These are phyloP conservation scores for Salinomyces thailandicus DNA, from an alignment of 2,329 filamentous ascomycete species.

Conservation along the genomic window DNA sequence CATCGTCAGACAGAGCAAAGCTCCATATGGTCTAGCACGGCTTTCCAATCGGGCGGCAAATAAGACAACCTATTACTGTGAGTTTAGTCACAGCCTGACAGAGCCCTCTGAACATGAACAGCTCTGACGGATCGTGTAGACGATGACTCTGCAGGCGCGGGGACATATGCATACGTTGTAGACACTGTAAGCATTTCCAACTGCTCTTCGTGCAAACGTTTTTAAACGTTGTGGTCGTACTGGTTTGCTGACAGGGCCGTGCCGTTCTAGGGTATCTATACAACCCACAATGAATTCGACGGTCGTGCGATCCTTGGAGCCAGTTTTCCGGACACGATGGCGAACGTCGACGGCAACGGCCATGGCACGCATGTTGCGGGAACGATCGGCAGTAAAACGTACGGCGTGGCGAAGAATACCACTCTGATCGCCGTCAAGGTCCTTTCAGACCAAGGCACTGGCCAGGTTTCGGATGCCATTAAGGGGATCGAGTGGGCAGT, in stretches of 20 bases:
- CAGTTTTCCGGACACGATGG: not conserved
- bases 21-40: not conserved
- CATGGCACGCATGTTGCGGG: not conserved
- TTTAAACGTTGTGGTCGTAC: too few species aligned
- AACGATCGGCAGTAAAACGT: slow-evolving; percentile 49
- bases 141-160: not conserved
- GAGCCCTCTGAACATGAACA: too few species aligned
- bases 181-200: not conserved
- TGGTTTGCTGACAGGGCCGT: too few species aligned
- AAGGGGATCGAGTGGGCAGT: not conserved
- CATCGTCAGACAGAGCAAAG: not conserved
- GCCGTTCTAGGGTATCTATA: not conserved
- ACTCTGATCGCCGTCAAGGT: slow-evolving; percentile 52
- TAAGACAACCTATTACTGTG: too few species aligned
- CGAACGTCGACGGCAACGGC: not conserved
- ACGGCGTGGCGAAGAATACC: slow-evolving; percentile 51
- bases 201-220: not conserved
- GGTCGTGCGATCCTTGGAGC: not conserved
- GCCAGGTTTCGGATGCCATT: slow-evolving; percentile 27
- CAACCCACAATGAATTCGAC: not conserved
- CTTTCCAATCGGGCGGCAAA: not conserved
- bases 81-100: too few species aligned
- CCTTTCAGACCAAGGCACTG: slow-evolving; percentile 19
- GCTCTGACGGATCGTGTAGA: too few species aligned
- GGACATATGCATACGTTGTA: not conserved